Percentiles rank a stretch among this genome's conserved stretches.
Evolutionary conservation across 1,284 basidiomycete genomes (phyloP).

Genomic region (Cryptococcus sp.): DNA sequence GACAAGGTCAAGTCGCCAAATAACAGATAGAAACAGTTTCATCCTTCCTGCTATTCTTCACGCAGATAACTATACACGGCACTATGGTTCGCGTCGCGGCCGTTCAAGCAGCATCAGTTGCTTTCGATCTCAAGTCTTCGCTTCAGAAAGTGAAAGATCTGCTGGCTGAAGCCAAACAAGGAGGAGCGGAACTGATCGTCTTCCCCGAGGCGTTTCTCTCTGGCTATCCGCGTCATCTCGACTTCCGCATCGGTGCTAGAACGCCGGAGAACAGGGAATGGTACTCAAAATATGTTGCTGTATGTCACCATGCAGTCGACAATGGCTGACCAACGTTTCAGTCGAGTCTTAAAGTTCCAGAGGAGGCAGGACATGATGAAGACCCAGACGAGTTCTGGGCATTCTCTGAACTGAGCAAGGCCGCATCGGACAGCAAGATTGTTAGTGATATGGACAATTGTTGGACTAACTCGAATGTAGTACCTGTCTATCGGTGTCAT

Average conservation of each 20-base stretch:
- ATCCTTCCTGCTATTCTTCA: too few species aligned
- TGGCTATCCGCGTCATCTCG: constrained; percentile 48
- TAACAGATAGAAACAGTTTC: too few species aligned
- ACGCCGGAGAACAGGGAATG: constrained; percentile 36
- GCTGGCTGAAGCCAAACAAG: constrained; percentile 59
- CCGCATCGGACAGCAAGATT: constrained; percentile 20
- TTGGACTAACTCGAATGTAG: constrained; percentile 42
- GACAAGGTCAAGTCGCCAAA: too few species aligned
- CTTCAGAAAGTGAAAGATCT: constrained; percentile 62
- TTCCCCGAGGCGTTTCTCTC: constrained; percentile 68
- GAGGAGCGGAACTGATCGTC: constrained; percentile 62
- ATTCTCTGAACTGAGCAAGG: constrained; percentile 24
- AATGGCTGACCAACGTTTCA: constrained; percentile 1
- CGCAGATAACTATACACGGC: not conserved
- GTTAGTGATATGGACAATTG: constrained; percentile 1
- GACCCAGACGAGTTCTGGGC: constrained; percentile 20
- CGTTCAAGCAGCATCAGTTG: constrained; percentile 45
- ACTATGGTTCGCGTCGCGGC: constrained; percentile 26
- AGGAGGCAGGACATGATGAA: constrained; percentile 12
- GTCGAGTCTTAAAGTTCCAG: constrained; percentile 24
- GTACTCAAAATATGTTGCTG: constrained; percentile 54
- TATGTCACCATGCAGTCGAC: constrained; percentile 15
- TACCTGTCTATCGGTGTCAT: constrained; percentile 68
- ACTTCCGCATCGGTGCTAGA: constrained; percentile 35
- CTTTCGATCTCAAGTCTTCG: constrained; percentile 60